phyloP scores from a whole-genome alignment of 1,284 basidiomycete species.

The Tremellales sp. region DNA sequence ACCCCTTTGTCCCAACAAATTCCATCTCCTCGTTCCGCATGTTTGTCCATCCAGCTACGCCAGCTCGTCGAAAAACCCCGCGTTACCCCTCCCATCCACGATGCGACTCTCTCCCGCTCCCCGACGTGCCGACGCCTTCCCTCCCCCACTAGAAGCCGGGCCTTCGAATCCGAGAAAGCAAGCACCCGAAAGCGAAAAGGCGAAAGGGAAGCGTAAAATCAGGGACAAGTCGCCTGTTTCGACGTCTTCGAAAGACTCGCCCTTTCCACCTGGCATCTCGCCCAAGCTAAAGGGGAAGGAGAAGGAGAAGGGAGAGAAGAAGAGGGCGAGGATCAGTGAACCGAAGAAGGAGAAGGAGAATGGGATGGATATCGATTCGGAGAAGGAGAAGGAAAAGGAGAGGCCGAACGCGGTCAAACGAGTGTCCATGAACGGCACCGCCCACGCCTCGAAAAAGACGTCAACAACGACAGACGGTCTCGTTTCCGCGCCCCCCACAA shows the following conservation, averaged over 20 bases:
- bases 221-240: conserved; percentile 12
- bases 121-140: conserved; percentile 31
- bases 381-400: conserved; percentile 7
- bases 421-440: neutral
- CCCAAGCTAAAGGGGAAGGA: neutral
- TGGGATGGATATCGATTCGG: neutral
- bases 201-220: conserved; percentile 29
- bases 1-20: conserved; percentile 33
- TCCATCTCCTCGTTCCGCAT: conserved; percentile 41
- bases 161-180: conserved; percentile 10
- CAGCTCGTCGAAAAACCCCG: conserved; percentile 25
- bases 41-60: conserved; percentile 28
- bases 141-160: conserved; percentile 20
- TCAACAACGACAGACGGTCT: conserved; percentile 6
- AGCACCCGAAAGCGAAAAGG: neutral
- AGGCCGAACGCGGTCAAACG: neutral
- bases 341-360: conserved; percentile 2
- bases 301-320: conserved; percentile 9
- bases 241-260: conserved; percentile 10
- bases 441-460: conserved; percentile 1
- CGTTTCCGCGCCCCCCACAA: too few species aligned
- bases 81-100: conserved; percentile 17
- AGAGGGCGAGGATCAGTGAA: neutral
- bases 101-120: conserved; percentile 18
- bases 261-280: neutral